Percentiles rank a stretch among this genome's conserved stretches.
These are phyloP conservation scores for Marchantia paleacea DNA, from an alignment of 225 moss, liverwort and hornwort species.

Conservation along the genomic window DNA sequence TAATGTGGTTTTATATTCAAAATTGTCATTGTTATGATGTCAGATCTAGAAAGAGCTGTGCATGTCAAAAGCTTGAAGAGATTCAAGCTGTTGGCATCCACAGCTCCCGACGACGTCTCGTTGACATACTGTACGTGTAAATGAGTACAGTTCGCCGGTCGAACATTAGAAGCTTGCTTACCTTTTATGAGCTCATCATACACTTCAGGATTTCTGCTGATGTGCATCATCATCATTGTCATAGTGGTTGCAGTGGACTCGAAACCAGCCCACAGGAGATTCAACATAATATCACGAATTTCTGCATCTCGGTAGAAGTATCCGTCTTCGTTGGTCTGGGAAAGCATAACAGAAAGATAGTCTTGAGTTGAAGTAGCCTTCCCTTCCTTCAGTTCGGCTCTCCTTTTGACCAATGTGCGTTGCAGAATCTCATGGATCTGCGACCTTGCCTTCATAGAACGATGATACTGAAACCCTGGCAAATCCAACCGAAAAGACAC, in stretches of 20 bases:
- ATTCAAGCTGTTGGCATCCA: too few species aligned
- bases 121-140: background rate
- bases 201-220: slow-evolving; percentile 1
- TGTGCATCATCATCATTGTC: background rate
- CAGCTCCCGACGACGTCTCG: too few species aligned
- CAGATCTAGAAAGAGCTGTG: too few species aligned
- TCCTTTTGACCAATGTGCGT: background rate
- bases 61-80: too few species aligned
- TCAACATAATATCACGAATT: background rate
- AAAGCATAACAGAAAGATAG: slow-evolving; percentile 2
- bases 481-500: too few species aligned
- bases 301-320: slow-evolving; percentile 4
- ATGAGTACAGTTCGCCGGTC: background rate
- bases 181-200: slow-evolving; percentile 12
- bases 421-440: slow-evolving; percentile 6
- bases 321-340: background rate
- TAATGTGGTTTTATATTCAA: background rate
- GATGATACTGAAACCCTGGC: slow-evolving; percentile 10
- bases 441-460: background rate
- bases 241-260: slow-evolving; percentile 6
- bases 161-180: background rate
- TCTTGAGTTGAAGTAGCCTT: background rate
- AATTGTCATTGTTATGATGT: too few species aligned
- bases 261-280: background rate
- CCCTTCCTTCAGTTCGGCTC: slow-evolving; percentile 12